Evolutionary conservation across 768 basidiomycete genomes (phyloP).

Genomic region (Serendipita sp.): DNA sequence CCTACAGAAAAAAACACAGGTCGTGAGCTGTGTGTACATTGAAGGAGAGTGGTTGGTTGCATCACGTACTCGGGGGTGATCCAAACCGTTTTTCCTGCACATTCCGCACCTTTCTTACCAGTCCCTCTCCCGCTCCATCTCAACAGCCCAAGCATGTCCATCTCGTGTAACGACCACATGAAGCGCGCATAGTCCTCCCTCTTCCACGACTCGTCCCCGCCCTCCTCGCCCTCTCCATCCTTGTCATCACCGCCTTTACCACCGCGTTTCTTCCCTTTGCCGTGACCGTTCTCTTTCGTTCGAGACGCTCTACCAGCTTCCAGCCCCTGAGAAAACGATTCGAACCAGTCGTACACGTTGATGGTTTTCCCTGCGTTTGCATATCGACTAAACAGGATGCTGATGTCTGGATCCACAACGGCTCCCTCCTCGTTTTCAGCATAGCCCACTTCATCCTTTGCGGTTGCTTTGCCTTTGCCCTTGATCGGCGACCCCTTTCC

Average conservation of each 20-base stretch:
- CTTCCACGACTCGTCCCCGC: slow-evolving; percentile 7
- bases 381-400: slow-evolving; percentile 62
- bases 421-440: neutral
- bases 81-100: slow-evolving; percentile 1
- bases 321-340: slow-evolving; percentile 52
- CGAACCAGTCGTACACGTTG: slow-evolving; percentile 82
- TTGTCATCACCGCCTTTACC: slow-evolving; percentile 28
- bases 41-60: no score
- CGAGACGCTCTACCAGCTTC: slow-evolving; percentile 32
- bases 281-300: neutral
- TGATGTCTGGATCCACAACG: slow-evolving; percentile 40
- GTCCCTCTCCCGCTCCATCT: neutral
- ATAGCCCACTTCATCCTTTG: no score
- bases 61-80: no score
- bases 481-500: no score
- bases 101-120: slow-evolving; percentile 5
- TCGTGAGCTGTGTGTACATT: no score
- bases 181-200: slow-evolving; percentile 59
- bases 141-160: slow-evolving; percentile 58
- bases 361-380: slow-evolving; percentile 67
- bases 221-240: no score
- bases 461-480: neutral
- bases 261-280: neutral
- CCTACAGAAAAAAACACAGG: no score
- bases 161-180: slow-evolving; percentile 62